These are phyloP conservation scores for Colletotrichum incanum DNA, from an alignment of 2,329 filamentous ascomycete genomes.

Conservation along the genomic window DNA sequence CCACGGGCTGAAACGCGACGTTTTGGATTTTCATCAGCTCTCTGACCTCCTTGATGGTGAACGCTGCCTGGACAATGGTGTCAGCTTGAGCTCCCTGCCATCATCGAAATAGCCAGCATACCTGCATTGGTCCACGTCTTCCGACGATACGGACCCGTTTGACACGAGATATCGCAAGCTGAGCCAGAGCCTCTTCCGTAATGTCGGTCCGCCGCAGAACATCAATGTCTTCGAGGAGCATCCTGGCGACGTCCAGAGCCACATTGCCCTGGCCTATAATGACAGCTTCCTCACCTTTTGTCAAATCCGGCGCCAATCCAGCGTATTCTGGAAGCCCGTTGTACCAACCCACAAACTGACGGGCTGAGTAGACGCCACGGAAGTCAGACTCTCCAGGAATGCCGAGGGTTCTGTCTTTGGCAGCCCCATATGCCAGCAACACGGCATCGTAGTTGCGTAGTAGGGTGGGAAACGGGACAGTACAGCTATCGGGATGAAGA, in stretches of 20 bases:
- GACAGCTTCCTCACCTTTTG: constrained; percentile 84
- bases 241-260: constrained; percentile 91
- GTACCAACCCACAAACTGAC: constrained; percentile 98
- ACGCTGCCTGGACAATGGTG: constrained; percentile 78
- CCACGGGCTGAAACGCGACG: constrained; percentile 81
- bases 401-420: constrained; percentile 83
- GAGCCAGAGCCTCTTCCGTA: constrained; percentile 84
- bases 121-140: constrained; percentile 89
- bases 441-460: constrained; percentile 92
- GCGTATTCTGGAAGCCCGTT: constrained; percentile 92
- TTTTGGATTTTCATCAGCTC: constrained; percentile 85
- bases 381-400: constrained; percentile 84
- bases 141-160: constrained; percentile 90
- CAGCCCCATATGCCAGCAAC: constrained; percentile 93
- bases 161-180: constrained; percentile 80
- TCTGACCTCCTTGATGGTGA: constrained; percentile 94
- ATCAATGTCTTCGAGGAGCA: constrained; percentile 84
- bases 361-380: constrained; percentile 85
- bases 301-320: constrained; percentile 80
- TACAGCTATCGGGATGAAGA: constrained; percentile 60
- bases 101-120: constrained; percentile 47
- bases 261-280: constrained; percentile 97
- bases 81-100: neutral
- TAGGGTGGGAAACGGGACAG: constrained; percentile 77
- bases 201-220: constrained; percentile 88